Base-by-base conservation (phyloP, 2,329 filamentous ascomycete genomes). In the Venturiaceae sp. region DNA sequence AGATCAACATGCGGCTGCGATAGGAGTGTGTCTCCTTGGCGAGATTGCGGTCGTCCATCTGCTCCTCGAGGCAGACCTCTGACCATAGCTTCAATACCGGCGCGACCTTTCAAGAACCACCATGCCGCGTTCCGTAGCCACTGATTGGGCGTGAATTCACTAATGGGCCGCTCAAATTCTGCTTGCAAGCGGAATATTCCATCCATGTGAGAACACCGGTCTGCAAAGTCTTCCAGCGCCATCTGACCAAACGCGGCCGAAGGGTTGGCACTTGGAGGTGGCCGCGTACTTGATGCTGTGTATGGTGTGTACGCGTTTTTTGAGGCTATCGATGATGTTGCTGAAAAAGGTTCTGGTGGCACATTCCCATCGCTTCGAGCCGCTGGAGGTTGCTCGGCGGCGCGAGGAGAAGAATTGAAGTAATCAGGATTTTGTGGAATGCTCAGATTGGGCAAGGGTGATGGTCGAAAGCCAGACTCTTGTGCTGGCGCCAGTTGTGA, bases 91-190 rank as follows among this genome's bases (percentile, higher is more conserved):
- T 96, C 92, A 55, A 96, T 77, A 9, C 85, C 84, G 66, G 85
- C 83, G 61, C 91, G 85, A 21, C 91, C 92, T 64, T 83, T 87
- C 50, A 95, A 69, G 66, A 96, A 95, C 92, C 92, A 96, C 92
- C 92, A 96, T 0, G 89, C 76, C 3, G 84, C 85, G 26, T 85
- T 86, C 60, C 88, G 81, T 9, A 87, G 78, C 75, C 92, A 86
- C 60, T 90, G 83, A 52, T 80, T 77, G 0, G 86, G 78, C 0
- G 83, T 76, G 55, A 83, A 86, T 32, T 80, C 78, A 58, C 82
- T 78, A 4, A 91, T 69, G 0, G 88, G 84, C 62, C 83, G 84
- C 32, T 86, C 77, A 33, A 85, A 81, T 69, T 95, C 89, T 0
- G 90, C 86, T 59, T 92, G 88, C 46, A 92, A 72, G 37, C 84